Evolutionary conservation across 2,329 filamentous ascomycete genomes (phyloP), one percentile per base, ranked within the genome.

Genomic region (Alternaria tenuissima): DNA sequence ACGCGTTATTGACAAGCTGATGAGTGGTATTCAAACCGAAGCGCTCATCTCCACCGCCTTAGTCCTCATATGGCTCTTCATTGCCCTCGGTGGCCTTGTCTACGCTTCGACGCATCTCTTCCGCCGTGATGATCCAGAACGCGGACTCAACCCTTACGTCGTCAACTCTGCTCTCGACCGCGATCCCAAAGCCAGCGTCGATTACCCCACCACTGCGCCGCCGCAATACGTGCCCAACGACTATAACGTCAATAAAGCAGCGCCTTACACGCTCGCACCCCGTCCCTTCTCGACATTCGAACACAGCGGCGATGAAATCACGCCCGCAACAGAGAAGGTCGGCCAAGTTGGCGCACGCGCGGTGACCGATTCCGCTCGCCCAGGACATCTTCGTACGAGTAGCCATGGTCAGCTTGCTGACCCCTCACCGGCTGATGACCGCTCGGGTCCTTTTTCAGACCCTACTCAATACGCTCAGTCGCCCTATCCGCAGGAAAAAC

Each of bases 1-100:
- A 58, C 86, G 88, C 64, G 89, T 97, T 59, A 86, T 89, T 28
- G 80, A 85, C 61, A 88, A 87, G 74, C 82, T 98, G 22, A 82
- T 87, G 70, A 85, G 86, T 56, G 87, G 84, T 65, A 88, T 99
- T 64, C 83, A 88, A 49, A 87, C 88, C 62, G 92, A 97, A 79
- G 89, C 91, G 2, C 86, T 96, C 65, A 93, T 98, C 67, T 91
- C 94, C 3, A 84, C 86, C 0, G 87, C 85, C 52, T 81, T 99
- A 5, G 79, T 97, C 12, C 81, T 92, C 4, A 80, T 96, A 28
- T 99, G 93, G 84, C 72, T 96, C 54, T 78, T 95, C 62, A 85
- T 96, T 59, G 87, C 92, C 5, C 83, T 97, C 36, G 84, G 91
- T 48, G 95, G 92, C 49, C 78, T 94, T 56, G 78, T 87, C 48